phyloP scores from a whole-genome alignment of 1,284 basidiomycete genomes.

The Leccinum griseonigrum region DNA sequence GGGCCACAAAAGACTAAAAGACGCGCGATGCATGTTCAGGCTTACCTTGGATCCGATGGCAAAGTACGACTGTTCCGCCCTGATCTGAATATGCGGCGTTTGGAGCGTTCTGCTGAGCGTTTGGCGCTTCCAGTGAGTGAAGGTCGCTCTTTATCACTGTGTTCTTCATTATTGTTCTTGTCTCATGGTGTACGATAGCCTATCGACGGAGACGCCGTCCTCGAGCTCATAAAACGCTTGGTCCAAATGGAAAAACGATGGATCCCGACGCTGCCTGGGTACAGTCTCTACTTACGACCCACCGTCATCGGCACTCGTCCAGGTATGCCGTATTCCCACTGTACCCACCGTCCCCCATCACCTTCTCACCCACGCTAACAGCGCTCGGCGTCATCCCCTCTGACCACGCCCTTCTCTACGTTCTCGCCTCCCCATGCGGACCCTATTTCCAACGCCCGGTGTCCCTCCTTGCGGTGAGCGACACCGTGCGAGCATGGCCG shows the following conservation, averaged over 20 bases:
- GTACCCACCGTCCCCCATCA: too few relatives aligned
- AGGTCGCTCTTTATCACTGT: background rate
- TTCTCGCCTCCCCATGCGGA: constrained; percentile 65
- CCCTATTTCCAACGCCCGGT: constrained; percentile 76
- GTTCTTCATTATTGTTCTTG: background rate
- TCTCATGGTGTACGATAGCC: constrained; percentile 37
- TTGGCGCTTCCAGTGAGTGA: constrained; percentile 61
- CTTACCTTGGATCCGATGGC: constrained; percentile 68
- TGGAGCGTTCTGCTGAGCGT: constrained; percentile 58
- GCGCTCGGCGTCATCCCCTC: constrained; percentile 70
- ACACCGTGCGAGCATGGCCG: constrained; percentile 80
- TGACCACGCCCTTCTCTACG: constrained; percentile 68
- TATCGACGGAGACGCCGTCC: constrained; percentile 62
- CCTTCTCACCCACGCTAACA: background rate
- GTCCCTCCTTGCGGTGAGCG: constrained; percentile 66
- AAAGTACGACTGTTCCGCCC: constrained; percentile 75
- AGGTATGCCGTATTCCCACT: constrained; percentile 30
- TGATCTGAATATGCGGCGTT: constrained; percentile 76
- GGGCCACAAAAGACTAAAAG: background rate
- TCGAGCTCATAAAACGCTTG: constrained; percentile 68
- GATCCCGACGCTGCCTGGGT: constrained; percentile 68
- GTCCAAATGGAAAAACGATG: constrained; percentile 68
- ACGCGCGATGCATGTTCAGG: constrained; percentile 40
- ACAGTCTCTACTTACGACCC: constrained; percentile 79
- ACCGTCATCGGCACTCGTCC: constrained; percentile 82